Base-by-base conservation (phyloP, 2,329 filamentous ascomycete genomes). In the Plectosphaerella plurivora region DNA sequence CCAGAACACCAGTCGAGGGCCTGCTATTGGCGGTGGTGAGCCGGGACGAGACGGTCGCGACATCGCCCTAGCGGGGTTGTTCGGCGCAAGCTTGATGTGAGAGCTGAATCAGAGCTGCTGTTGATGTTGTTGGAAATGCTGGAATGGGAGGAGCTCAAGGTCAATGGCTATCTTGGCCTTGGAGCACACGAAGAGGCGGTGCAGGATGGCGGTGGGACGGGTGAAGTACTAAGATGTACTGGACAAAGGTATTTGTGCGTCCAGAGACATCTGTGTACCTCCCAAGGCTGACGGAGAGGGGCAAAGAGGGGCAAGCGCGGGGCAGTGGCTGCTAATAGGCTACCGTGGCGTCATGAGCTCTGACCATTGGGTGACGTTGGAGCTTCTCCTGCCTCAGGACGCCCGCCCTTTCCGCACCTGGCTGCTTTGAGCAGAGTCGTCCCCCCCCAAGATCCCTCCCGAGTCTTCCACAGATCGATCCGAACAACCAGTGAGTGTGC, bases 241-340 rank as follows among this genome's bases (percentile, higher is more conserved):
- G 28, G 11, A 33, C 7, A 9, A 8, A 12, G 8, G 12, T 2
- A 20, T 12, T 12, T 11, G 2, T 5, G 6, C 14, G 35, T 3
- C 2, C 16, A 35, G 22, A 15, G 20, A 49, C 47, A 12, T 16
- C 2, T 3, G 2, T 7, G 20, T 39, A 44, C 47, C 14, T 25
- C 18, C 33, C 20, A 41, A 28, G 47, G 20, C 33, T 15, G 18
- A 15, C 18, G 12, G 24, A 24, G 47, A 39, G 47, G 47, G 47
- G 47, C 37, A 25, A 16, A 16, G 47, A 49, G 47, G 47, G 47
- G 47, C 47, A 49, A 5, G 35, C 47, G 47, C 47, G 47, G 47
- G 47, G 47, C 47, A 25, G 47, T 3, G 18, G n/a, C 18, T 28
- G 47, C 39, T 49, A 49, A 36, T 5, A 37, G 35, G n/a, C 5